These are phyloP conservation scores for Debaryomyces coudertii DNA, from an alignment of 1,139 yeast genomes.

Conservation along the genomic window DNA sequence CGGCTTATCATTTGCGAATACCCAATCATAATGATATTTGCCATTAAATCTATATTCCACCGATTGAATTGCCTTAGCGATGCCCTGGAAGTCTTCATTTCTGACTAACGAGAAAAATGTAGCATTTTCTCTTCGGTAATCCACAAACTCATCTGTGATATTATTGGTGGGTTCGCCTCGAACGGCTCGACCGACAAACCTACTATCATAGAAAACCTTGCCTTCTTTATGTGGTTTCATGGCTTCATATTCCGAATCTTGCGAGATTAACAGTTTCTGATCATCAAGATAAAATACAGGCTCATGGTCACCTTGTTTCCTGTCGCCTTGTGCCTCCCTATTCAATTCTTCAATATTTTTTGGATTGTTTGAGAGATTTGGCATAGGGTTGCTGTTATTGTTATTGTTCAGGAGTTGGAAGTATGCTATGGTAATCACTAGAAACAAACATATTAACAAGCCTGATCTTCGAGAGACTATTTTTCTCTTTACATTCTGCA, in stretches of 20 bases:
- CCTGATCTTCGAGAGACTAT: background rate
- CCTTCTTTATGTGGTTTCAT: constrained; percentile 10
- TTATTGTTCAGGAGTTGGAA: background rate
- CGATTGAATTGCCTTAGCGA: constrained; percentile 58
- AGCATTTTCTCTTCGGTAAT: constrained; percentile 38
- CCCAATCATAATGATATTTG: constrained; percentile 71
- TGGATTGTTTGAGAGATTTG: background rate
- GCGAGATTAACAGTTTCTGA: constrained; percentile 2
- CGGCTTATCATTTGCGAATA: constrained; percentile 67
- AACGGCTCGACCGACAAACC: constrained; percentile 11
- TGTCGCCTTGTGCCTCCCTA: background rate
- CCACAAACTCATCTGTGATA: background rate
- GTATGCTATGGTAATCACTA: background rate
- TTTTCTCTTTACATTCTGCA: background rate
- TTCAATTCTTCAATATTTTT: background rate
- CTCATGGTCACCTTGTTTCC: background rate
- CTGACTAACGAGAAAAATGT: constrained; percentile 74
- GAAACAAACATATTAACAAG: background rate
- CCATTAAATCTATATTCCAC: constrained; percentile 71
- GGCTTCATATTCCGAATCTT: constrained; percentile 7
- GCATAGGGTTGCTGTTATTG: background rate
- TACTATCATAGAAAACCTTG: constrained; percentile 9
- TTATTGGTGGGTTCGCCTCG: background rate
- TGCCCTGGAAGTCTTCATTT: constrained; percentile 59
- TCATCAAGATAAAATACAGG: constrained; percentile 5